Evolutionary conservation across 495 filamentous ascomycete species (phyloP), one percentile per base, ranked within the genome.

Genomic region (Lichenothelia convexa): DNA sequence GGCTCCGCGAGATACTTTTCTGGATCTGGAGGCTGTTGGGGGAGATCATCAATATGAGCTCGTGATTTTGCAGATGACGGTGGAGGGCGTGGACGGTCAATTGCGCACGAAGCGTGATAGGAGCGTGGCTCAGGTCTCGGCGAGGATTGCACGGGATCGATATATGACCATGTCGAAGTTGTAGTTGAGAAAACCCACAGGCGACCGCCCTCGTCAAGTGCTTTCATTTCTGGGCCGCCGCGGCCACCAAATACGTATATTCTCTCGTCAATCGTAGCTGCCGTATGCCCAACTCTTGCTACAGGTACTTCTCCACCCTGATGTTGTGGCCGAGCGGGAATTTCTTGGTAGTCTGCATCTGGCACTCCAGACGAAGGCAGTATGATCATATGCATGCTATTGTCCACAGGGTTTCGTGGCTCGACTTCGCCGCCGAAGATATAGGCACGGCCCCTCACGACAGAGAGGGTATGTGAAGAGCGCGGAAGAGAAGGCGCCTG

Each of bases 161-260:
- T 61, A 35, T 58, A 59, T 16, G 60, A 56, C 75, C 75, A 80
- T 0, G 53, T 48, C 35, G 65, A 59, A 4, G 58, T 58, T 35
- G 63, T 57, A 1, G 71, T 77, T 51, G 68, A 60, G 48, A 72
- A 79, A 9, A 74, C 54, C 75, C 75, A 80, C 21, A 79, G 62
- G 2, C 75, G 59, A 5, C 75, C 75, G n/a, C 54, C 49, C 44
- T 78, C 75, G 35, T 74, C 56, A 8, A 18, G 16, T 11, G 9
- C 31, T n/a, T n/a, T n/a, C n/a, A n/a, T n/a, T n/a, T n/a, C n/a
- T n/a, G n/a, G n/a, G n/a, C n/a, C n/a, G n/a, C n/a, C n/a, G n/a
- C n/a, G 59, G 7, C 75, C 75, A 33, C 75, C 75, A 46, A 72
- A 79, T 5, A 80, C 37, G 53, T 73, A 76, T 45, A 80, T 73